Base-by-base conservation (phyloP, 164 flowering plant species). In the Cinnamomum micranthum region DNA sequence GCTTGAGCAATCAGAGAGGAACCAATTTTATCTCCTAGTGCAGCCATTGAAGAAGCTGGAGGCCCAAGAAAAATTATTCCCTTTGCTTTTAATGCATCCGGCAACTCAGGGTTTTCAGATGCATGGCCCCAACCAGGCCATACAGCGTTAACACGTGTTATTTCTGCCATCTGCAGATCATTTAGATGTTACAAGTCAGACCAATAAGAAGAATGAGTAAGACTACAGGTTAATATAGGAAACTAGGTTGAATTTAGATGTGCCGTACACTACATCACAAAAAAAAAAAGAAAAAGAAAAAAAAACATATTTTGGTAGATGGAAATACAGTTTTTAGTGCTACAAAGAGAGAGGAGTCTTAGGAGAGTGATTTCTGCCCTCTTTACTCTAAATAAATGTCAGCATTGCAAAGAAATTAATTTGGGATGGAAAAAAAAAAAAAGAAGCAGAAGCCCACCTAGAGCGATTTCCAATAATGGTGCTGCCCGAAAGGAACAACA, bases 41-140 rank as follows among this genome's bases (percentile, higher is more conserved):
- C 99, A 24, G 88, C 91, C 99, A 96, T 96, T 28, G 98, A 91
- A 74, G 82, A 50, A 74, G 93, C 85, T 55, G 98, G 99, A 23
- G 99, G 99, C 15, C 99, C 99, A 65, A 96, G 92, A 90, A 94
- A 96, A 76, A 91, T 74, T 12, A 96, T 89, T 75, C 95, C 95
- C 76, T 85, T 94, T 65, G 90, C 94, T 83, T 71, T 69, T 68
- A 96, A 80, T 19, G 99, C 93, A 86, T 96, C 98, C 15, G 99
- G 97, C 20, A 96, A 88, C 86, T 94, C 99, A 63, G 99, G 99
- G 80, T 86, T 96, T 84, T 96, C 99, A 10, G 99, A 96, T 76
- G 99, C 99, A 86, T 96, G 99, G 51, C 99, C 99, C 99, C 99
- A 96, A 73, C 99, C 99, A 86, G 99, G 99, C 99, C 99, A 96